Conservation (phyloP, 2,329 filamentous ascomycete species). For the Neonectria hederae region DNA sequence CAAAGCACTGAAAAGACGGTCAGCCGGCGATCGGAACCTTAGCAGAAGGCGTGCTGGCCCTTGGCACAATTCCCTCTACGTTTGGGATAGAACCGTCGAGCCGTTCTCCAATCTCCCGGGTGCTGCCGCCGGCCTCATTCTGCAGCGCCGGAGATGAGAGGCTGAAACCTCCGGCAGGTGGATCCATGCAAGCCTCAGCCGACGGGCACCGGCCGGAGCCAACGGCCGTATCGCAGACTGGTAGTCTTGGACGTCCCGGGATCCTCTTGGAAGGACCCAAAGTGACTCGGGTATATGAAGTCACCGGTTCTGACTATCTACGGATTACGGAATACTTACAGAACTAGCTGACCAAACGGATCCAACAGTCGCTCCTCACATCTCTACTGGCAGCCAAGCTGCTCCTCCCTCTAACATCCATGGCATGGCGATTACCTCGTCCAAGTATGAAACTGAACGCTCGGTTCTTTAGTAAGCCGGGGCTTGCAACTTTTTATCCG, state of each 20-base stretch:
- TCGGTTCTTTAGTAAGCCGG: background rate
- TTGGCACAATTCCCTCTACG: background rate
- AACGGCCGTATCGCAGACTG: constrained; percentile 4
- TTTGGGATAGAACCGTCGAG: background rate
- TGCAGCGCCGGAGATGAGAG: constrained; percentile 5
- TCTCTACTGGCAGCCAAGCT: background rate
- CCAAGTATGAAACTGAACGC: constrained; percentile 9
- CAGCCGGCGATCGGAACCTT: constrained; percentile 4
- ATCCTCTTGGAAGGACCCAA: background rate
- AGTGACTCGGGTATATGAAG: background rate
- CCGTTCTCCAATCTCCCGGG: background rate
- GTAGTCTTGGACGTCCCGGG: constrained; percentile 2
- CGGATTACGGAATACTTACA: background rate
- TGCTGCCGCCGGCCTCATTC: background rate
- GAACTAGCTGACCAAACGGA: constrained; percentile 5
- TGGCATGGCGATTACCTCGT: constrained; percentile 5
- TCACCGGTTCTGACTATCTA: background rate
- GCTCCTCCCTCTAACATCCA: background rate
- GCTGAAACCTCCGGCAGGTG: constrained; percentile 7
- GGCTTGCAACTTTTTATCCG: background rate
- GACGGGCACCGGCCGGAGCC: constrained; percentile 5
- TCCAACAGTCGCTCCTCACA: background rate
- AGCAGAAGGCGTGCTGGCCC: background rate
- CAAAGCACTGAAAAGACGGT: constrained; percentile 29
- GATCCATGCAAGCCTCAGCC: constrained; percentile 4